Evolutionary conservation across 2,329 filamentous ascomycete genomes (phyloP).

Genomic region (Penicillium sp.): DNA sequence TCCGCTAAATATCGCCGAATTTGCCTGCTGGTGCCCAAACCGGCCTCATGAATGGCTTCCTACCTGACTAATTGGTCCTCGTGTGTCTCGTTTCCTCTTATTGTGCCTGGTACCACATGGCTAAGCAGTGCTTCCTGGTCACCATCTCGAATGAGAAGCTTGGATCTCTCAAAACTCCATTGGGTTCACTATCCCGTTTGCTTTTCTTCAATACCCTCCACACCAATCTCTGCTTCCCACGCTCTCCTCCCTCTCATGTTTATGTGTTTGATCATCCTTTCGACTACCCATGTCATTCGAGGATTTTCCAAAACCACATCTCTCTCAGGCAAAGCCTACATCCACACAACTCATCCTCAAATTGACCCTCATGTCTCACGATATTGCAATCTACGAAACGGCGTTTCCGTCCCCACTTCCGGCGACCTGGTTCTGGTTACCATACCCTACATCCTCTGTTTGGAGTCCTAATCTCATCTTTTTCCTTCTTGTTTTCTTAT

Average conservation of each 20-base stretch:
- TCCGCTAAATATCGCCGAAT: constrained; percentile 59
- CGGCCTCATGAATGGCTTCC: neutral
- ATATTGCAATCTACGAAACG: constrained; percentile 20
- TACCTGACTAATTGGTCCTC: neutral
- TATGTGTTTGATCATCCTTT: neutral
- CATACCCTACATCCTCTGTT: neutral
- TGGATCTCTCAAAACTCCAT: neutral
- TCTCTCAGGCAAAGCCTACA: constrained; percentile 7
- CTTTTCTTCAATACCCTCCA: constrained; percentile 1
- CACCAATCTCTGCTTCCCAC: neutral
- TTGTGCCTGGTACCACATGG: neutral
- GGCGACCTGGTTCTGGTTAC: constrained; percentile 13
- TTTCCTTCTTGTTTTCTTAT: constrained; percentile 10
- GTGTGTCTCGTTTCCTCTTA: neutral
- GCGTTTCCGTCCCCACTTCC: constrained; percentile 16
- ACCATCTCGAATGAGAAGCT: neutral
- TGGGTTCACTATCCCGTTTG: neutral
- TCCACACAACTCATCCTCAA: constrained; percentile 9
- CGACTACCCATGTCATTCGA: neutral
- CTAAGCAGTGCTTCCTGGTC: constrained; percentile 11
- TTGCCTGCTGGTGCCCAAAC: constrained; percentile 14
- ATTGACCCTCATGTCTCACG: constrained; percentile 26
- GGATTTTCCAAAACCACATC: neutral
- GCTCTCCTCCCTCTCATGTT: neutral
- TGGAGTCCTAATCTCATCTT: constrained; percentile 2